Evolutionary conservation across 164 flowering plant genomes (phyloP), one percentile per base, ranked within the genome.

Genomic region (Malania oleifera): DNA sequence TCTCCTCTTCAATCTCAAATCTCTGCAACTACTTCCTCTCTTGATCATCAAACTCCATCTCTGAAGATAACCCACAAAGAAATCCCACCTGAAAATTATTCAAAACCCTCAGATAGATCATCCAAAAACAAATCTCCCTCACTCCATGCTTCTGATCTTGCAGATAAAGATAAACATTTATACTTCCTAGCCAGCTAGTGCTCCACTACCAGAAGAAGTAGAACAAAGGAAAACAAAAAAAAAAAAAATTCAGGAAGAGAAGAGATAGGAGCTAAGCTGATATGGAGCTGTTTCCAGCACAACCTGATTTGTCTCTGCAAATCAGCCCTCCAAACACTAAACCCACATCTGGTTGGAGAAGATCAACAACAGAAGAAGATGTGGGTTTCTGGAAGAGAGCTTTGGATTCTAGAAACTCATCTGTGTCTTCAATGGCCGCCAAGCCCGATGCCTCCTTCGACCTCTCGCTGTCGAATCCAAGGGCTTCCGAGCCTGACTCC

Each of bases 251-350:
- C n/a, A n/a, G 24, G 48, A 48, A n/a, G 40, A 59, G 35, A 20
- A 31, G 25, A 18, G 10, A 7, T 19, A 39, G 27, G 40, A 28
- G 26, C 44, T 56, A 8, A 41, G 17, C 19, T n/a, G 50, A 48
- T 29, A 91, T 92, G 98, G 98, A 92, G 84, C 72, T 89, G 2
- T 92, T 89, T 45, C 93, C 96, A 38, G 86, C 98, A 48, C 96
- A 87, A 69, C 98, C 96, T 24, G 98, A 92, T 70, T 74, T 92
- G 49, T 87, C 98, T 19, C 74, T 92, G 2, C 96, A 85, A 82
- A 92, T 92, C 66, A 89, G 96, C 65, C 96, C 89, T 3, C 98
- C 98, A 34, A 85, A 73, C 75, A 72, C 40, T 67, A 79, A 81
- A 65, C 73, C 85, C 64, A 53, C 85, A 25, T 65, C 89, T 14